These are phyloP conservation scores for Begonia masoniana DNA, from an alignment of 306 rosid genomes.

Conservation along the genomic window DNA sequence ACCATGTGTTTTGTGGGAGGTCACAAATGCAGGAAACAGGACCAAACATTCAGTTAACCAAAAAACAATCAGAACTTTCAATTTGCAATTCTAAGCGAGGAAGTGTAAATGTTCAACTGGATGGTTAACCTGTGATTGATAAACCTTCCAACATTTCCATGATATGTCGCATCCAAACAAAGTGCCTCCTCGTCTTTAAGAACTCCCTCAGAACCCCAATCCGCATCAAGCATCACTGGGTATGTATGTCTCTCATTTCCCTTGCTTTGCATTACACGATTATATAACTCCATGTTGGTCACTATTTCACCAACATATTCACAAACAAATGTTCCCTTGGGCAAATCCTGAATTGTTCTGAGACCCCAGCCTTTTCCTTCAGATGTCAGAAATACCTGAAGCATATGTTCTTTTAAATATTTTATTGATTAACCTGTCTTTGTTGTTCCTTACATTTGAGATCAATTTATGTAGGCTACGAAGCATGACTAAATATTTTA, in stretches of 20 bases:
- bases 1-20: no score
- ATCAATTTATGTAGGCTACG: no score
- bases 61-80: no score
- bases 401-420: background rate
- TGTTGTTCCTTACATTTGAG: no score
- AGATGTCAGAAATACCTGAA: constrained; percentile 56
- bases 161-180: constrained; percentile 77
- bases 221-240: constrained; percentile 86
- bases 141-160: constrained; percentile 88
- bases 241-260: constrained; percentile 67
- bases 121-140: constrained; percentile 71
- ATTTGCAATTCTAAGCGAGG: no score
- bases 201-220: constrained; percentile 75
- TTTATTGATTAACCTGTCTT: no score
- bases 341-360: constrained; percentile 59
- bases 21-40: no score
- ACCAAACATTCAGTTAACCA: no score
- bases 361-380: constrained; percentile 91
- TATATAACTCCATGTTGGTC: constrained; percentile 67
- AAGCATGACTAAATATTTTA: no score
- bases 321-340: constrained; percentile 67
- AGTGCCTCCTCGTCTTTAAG: constrained; percentile 76
- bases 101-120: no score
- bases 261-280: constrained; percentile 28
- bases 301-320: constrained; percentile 82